Conservation (phyloP, 2,329 filamentous ascomycete genomes). For the Botrytis deweyae region DNA sequence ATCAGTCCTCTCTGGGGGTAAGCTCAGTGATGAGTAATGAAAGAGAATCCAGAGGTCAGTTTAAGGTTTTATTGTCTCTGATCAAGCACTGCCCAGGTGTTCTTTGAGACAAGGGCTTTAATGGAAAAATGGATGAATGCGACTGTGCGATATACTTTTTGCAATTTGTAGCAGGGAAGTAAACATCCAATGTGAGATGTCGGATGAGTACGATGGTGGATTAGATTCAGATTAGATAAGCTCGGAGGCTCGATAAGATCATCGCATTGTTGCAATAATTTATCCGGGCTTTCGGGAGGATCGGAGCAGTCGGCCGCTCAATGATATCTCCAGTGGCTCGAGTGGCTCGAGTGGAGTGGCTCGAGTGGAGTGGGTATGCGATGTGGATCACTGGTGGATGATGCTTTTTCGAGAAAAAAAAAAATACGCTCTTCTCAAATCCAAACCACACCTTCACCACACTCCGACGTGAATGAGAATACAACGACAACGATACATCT, state of each 20-base stretch:
- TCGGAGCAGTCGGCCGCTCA: constrained; percentile 7
- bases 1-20: neutral
- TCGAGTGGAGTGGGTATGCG: too few relatives aligned
- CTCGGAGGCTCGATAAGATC: neutral
- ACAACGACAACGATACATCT: neutral
- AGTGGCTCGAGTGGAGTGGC: too few relatives aligned
- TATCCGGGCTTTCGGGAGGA: neutral
- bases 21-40: neutral
- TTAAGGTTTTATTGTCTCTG: constrained; percentile 11
- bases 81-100: neutral
- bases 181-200: constrained; percentile 2
- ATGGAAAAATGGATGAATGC: neutral
- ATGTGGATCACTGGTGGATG: neutral
- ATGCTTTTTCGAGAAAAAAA: neutral
- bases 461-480: neutral
- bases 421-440: neutral
- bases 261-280: neutral
- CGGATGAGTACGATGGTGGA: constrained; percentile 4
- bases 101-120: neutral
- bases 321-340: too few relatives aligned
- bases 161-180: neutral
- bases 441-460: neutral
- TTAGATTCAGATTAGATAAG: constrained; percentile 6
- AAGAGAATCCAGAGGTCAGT: neutral
- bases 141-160: constrained; percentile 7